These are phyloP conservation scores for Phaffomyces opuntiae DNA, from an alignment of 805 yeast genomes.

Conservation along the genomic window DNA sequence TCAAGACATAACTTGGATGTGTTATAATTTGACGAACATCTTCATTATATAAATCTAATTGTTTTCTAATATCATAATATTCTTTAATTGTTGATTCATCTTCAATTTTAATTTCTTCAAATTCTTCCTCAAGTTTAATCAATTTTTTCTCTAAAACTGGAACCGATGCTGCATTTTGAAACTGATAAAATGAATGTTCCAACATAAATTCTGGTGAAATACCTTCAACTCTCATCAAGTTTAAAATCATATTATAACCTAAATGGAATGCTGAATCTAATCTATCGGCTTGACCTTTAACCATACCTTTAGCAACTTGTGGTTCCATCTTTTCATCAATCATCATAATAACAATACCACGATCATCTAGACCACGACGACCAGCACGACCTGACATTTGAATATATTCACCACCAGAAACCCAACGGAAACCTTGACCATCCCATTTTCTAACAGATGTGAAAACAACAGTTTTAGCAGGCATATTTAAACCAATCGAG, in stretches of 20 bases:
- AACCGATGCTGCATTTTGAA: slow-evolving; percentile 86
- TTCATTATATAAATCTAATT: slow-evolving; percentile 58
- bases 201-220: slow-evolving; percentile 97
- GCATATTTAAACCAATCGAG: slow-evolving; percentile 98
- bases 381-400: slow-evolving; percentile 99
- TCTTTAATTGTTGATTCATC: slow-evolving; percentile 72
- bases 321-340: slow-evolving; percentile 99
- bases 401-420: slow-evolving; percentile 97
- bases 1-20: slow-evolving; percentile 83
- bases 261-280: slow-evolving; percentile 96
- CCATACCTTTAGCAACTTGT: slow-evolving; percentile 98
- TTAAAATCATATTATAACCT: slow-evolving; percentile 95
- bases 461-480: slow-evolving; percentile 97
- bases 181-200: slow-evolving; percentile 89
- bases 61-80: slow-evolving; percentile 74
- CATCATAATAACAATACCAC: slow-evolving; percentile 99
- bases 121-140: slow-evolving; percentile 42
- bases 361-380: slow-evolving; percentile 97
- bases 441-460: slow-evolving; percentile 98
- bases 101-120: slow-evolving; percentile 49
- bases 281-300: slow-evolving; percentile 97
- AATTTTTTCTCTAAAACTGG: slow-evolving; percentile 73
- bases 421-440: slow-evolving; percentile 97
- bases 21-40: slow-evolving; percentile 79
- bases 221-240: slow-evolving; percentile 95